Percentiles rank a stretch among this genome's conserved stretches.
Evolutionary conservation across 2,329 filamentous ascomycete species (phyloP).

Genomic region (Alternaria ventricosa): DNA sequence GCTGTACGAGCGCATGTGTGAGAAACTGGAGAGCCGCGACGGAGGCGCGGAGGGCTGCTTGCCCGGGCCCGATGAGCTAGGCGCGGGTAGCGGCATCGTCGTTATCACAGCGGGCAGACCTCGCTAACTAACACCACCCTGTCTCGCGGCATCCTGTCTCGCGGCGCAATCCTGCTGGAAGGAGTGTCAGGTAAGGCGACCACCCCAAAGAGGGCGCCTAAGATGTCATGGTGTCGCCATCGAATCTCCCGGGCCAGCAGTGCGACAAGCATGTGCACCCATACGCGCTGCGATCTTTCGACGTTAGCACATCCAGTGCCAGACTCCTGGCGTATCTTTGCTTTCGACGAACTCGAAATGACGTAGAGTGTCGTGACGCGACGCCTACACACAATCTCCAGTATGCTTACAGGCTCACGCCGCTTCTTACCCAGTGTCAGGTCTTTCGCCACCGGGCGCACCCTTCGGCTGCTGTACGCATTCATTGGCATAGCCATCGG

Average conservation of each 20-base stretch:
- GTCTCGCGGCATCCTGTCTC: background rate
- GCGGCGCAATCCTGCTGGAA: background rate
- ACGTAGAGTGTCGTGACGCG: background rate
- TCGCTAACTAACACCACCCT: background rate
- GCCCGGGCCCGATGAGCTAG: background rate
- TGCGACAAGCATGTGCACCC: background rate
- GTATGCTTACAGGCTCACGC: background rate
- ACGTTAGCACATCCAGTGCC: background rate
- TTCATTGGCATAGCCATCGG: background rate
- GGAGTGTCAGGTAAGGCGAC: background rate
- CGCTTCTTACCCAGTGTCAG: background rate
- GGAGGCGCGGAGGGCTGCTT: background rate
- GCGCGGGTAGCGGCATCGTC: background rate
- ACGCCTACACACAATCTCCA: background rate
- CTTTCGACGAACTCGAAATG: background rate
- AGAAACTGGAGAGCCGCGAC: background rate
- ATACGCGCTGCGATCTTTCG: background rate
- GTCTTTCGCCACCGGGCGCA: background rate
- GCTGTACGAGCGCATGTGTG: background rate
- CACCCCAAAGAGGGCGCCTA: background rate
- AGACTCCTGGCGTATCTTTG: background rate
- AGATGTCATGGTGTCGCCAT: background rate
- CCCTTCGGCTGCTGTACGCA: background rate
- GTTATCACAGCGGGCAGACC: background rate
- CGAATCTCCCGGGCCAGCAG: background rate